Evolutionary conservation across 441 rosid genomes (phyloP), one percentile per base, ranked within the genome.

Genomic region (Erodium moschatum): DNA sequence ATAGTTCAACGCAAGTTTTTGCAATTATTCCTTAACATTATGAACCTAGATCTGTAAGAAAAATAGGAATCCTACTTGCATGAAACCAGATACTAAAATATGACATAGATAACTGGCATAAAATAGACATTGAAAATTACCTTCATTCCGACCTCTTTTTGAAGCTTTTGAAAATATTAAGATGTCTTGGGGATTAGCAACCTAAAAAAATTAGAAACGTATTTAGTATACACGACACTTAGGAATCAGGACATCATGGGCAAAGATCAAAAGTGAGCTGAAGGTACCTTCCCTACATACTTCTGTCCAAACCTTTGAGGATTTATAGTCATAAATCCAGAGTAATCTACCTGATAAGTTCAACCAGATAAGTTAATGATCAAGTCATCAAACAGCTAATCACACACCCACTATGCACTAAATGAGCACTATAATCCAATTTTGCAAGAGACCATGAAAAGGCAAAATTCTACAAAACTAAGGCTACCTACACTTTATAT

Each of bases 221-320:
- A 56, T 56, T 18, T 18, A 19, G 24, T 56, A 18, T 56, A 69
- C 68, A 67, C 35, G 52, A 66, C 54, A 68, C 54, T 64, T 64
- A 42, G 72, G 35, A 67, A 75, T 19, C 38, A 64, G 29, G 48
- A 66, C 66, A 52, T 66, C 42, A 68, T 42, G 4, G 60, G 42
- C 42, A 44, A 70, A 29, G 64, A 70, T 4, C 67, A 67, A 54
- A 31, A 72, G 72, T 62, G 69, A 62, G 69, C 21, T 46, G 68
- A 61, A 64, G 70, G 44, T 86, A 90, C 98, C 98, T 94, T 94
- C 60, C 98, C 97, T 65, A 94, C 98, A 79, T 85, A 94, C 76
- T 94, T 94, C 76, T 94, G 98, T 74, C 98, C 98, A 83, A 94
- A 94, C 70, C 91, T 86, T 76, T 94, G 98, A 78, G 98, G 97